Conservation (phyloP, 345 rosid species). For the Sonneratia alba region DNA sequence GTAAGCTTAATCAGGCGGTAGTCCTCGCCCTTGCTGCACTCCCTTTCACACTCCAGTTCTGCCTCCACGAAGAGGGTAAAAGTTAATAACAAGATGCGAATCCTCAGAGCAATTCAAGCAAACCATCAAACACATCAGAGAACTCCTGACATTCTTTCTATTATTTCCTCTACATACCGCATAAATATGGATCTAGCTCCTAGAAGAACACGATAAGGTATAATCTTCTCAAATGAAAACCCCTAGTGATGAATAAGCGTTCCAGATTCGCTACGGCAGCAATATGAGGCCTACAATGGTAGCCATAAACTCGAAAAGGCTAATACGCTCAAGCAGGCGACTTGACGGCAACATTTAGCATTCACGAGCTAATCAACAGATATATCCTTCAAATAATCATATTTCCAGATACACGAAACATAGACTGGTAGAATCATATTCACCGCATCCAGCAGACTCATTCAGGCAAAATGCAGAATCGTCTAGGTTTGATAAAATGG, state of each 20-base stretch:
- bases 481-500: background rate
- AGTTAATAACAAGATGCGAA: background rate
- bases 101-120: background rate
- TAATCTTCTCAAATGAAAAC: background rate
- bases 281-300: background rate
- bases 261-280: background rate
- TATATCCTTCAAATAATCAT: background rate
- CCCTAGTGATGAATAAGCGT: background rate
- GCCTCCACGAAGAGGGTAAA: constrained; percentile 10
- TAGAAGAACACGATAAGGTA: background rate
- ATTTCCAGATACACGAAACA: background rate
- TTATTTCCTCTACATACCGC: background rate
- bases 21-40: constrained; percentile 93
- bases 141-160: background rate
- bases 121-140: background rate
- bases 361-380: background rate
- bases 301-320: background rate
- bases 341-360: background rate
- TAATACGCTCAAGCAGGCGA: background rate
- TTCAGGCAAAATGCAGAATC: background rate
- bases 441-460: background rate
- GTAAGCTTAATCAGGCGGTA: constrained; percentile 78
- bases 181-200: background rate
- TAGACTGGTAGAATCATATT: background rate
- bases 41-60: constrained; percentile 88